These are phyloP conservation scores for Clonostachys solani DNA, from an alignment of 2,329 filamentous ascomycete species.

Conservation along the genomic window DNA sequence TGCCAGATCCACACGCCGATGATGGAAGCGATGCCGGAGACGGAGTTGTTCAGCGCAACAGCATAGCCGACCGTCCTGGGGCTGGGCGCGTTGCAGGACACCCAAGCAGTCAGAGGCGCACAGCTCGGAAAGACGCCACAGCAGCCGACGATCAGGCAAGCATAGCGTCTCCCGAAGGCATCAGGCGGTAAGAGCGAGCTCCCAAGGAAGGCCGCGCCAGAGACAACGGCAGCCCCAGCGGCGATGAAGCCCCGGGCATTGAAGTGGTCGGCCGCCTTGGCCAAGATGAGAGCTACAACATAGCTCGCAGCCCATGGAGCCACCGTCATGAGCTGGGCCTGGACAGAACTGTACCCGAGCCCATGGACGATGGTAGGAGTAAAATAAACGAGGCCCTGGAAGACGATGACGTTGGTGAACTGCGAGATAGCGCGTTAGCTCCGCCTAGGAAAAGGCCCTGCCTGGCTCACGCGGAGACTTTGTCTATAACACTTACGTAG, in stretches of 20 bases:
- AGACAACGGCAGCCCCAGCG: conserved; percentile 35
- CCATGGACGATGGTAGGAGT: conserved; percentile 54
- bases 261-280: conserved; percentile 56
- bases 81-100: conserved; percentile 59
- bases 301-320: conserved; percentile 57
- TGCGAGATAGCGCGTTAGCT: too few relatives aligned
- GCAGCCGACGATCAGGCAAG: conserved; percentile 60
- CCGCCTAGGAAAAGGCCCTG: too few relatives aligned
- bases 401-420: too few relatives aligned
- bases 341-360: conserved; percentile 17
- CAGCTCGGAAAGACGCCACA: conserved; percentile 62
- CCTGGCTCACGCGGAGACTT: too few relatives aligned
- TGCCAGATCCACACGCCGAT: conserved; percentile 71
- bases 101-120: conserved; percentile 61
- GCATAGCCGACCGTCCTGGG: conserved; percentile 60
- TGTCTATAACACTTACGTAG: too few relatives aligned
- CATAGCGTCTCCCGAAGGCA: conserved; percentile 56
- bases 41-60: conserved; percentile 62
- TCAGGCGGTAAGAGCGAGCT: conserved; percentile 56
- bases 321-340: conserved; percentile 61
- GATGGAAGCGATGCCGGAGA: conserved; percentile 63
- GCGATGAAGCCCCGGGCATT: conserved; percentile 41
- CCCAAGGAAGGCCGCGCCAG: conserved; percentile 45
- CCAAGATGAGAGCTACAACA: conserved; percentile 24
- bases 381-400: too few relatives aligned